A percentile compares a stretch with the other conserved stretches of the same genome.
Conservation (phyloP, 1,139 yeast species). For the Geotrichum reessii region DNA sequence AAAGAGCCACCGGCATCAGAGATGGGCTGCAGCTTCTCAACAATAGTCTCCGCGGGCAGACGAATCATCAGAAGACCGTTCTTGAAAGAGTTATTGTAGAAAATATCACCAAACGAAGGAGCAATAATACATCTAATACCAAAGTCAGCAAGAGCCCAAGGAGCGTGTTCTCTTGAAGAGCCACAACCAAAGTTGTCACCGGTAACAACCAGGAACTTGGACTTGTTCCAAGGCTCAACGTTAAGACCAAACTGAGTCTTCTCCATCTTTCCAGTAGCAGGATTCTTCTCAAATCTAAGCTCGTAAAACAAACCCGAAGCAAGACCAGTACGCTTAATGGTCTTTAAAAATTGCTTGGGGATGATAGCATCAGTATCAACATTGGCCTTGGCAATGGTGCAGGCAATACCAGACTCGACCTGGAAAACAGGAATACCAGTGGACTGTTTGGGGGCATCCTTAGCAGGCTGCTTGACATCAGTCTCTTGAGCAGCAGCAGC, state of each 20-base stretch:
- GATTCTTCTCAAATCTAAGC: conserved; percentile 66
- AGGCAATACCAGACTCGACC: conserved; percentile 77
- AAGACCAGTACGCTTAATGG: conserved; percentile 94
- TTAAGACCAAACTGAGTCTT: conserved; percentile 86
- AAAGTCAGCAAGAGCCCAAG: conserved; percentile 97
- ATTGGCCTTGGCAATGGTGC: conserved; percentile 89
- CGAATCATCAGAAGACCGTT: conserved; percentile 91
- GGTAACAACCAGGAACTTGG: conserved; percentile 81
- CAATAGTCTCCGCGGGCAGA: conserved; percentile 68
- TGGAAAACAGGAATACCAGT: conserved; percentile 72
- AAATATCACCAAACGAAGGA: conserved; percentile 96
- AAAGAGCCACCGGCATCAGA: conserved; percentile 68
- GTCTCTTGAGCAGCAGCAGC: conserved; percentile 28
- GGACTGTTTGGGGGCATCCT: conserved; percentile 36
- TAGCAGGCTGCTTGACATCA: conserved; percentile 30
- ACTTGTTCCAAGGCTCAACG: conserved; percentile 69
- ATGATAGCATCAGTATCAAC: conserved; percentile 97
- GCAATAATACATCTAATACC: conserved; percentile 95
- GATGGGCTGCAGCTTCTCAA: conserved; percentile 65
- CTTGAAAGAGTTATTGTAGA: conserved; percentile 93
- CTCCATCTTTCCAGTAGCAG: conserved; percentile 61
- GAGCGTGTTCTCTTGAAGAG: conserved; percentile 98
- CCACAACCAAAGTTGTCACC: conserved; percentile 99
- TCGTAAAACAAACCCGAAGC: conserved; percentile 85
- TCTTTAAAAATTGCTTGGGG: conserved; percentile 95